Base-by-base conservation (phyloP, 2,329 filamentous ascomycete genomes). In the Colletotrichum agaves region DNA sequence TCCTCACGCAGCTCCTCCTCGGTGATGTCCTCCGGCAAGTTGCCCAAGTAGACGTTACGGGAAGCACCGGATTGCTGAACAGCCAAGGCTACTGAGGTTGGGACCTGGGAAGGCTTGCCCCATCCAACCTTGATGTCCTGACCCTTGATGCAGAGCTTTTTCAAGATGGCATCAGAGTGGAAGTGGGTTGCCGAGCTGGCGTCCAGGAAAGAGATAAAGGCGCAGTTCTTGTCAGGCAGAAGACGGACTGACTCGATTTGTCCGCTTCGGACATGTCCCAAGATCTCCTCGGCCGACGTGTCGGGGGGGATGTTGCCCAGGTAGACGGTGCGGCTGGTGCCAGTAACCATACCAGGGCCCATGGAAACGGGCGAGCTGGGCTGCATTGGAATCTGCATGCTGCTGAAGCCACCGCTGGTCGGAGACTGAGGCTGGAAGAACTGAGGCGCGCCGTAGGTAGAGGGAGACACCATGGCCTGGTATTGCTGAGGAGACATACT, bases 121-220 rank as follows among this genome's bases (percentile, higher is more conserved):
- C 96, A 99, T 70, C 96, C 96, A 75, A 99, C 94, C 86, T 99
- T 99, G 85, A 99, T 98, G 79, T 99, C 96, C 84, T 98, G 96
- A 27, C 95, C 95, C 82, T 97, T 94, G 84, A 99, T 97, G 75
- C 94, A 94, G 78, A 99, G 89, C 87, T 98, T 99, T 87, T 99
- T 99, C 87, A 99, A 88, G 82, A 99, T 99, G 73, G 96, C 96
- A 85, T 99, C 96, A 19, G 96, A 99, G 85, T 99, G 96, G 83
- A 99, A 99, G 79, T 99, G 96, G 21, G 95, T 98, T 63, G 96
- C 96, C 33, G 96, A 98, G 83, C 94, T 97, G 75, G 94, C 94
- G 77, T 99, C 96, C 72, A 99, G 86, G 84, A 99, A 99, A 7
- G 96, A 99, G 78, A 99, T 98, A 85, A 99, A 99, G 66, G 96